phyloP scores from a whole-genome alignment of 2,329 filamentous ascomycete genomes.

The Microsporum canis region DNA sequence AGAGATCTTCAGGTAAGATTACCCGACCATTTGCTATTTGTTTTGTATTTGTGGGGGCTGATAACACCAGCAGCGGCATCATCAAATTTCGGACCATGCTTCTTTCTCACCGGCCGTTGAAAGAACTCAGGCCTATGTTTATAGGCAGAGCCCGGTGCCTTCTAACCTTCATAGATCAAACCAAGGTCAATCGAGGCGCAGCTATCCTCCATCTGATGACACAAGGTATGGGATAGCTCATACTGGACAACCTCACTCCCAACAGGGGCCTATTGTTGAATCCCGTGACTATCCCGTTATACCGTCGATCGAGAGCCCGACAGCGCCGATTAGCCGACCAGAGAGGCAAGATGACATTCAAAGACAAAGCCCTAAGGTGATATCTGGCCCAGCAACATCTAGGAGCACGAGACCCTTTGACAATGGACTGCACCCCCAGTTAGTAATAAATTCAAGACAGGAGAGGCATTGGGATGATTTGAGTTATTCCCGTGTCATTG shows the following conservation, averaged over 20 bases:
- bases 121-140: conserved; percentile 11
- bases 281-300: conserved; percentile 18
- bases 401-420: neutral
- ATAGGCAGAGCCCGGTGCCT: neutral
- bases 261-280: neutral
- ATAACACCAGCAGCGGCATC: conserved; percentile 12
- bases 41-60: conserved; percentile 5
- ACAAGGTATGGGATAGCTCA: neutral
- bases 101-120: conserved; percentile 18
- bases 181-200: neutral
- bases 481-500: neutral
- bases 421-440: neutral
- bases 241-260: neutral
- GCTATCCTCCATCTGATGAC: neutral
- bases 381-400: neutral
- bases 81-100: conserved; percentile 10
- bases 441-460: neutral
- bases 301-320: conserved; percentile 27
- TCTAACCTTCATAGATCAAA: neutral
- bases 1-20: neutral
- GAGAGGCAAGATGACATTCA: neutral
- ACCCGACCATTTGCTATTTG: neutral
- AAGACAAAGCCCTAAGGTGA: neutral
- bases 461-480: neutral
- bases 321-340: conserved; percentile 5